A percentile compares a stretch with the other conserved stretches of the same genome.
Evolutionary conservation across 495 filamentous ascomycete species (phyloP).

Genomic region (Haplographium delicatum): DNA sequence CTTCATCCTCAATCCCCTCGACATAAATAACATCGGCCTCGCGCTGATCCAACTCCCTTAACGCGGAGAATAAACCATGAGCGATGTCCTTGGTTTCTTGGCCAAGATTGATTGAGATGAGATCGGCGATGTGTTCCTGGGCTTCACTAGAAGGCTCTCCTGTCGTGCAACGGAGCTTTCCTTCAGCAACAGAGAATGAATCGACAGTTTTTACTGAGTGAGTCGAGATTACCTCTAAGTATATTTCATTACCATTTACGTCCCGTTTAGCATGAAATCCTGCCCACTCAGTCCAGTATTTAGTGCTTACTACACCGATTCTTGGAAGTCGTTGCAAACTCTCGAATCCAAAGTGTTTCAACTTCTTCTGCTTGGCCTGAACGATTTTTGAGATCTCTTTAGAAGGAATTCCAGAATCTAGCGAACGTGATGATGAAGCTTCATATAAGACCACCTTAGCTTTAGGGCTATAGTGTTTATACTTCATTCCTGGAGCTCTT

Average conservation of each 20-base stretch:
- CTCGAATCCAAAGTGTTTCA: slow-evolving; percentile 20
- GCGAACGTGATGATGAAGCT: slow-evolving; percentile 5
- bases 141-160: neutral
- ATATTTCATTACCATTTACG: neutral
- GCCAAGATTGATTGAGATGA: slow-evolving; percentile 63
- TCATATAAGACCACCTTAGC: slow-evolving; percentile 85
- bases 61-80: slow-evolving; percentile 76
- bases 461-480: slow-evolving; percentile 93
- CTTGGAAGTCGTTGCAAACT: slow-evolving; percentile 33
- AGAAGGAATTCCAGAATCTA: neutral
- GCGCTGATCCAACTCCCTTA: slow-evolving; percentile 76
- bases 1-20: slow-evolving; percentile 79
- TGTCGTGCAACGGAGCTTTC: slow-evolving; percentile 25
- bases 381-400: slow-evolving; percentile 3
- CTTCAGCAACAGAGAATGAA: slow-evolving; percentile 26
- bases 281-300: slow-evolving; percentile 32
- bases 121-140: slow-evolving; percentile 27
- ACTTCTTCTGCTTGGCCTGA: neutral
- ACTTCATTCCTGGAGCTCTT: slow-evolving; percentile 96
- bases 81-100: slow-evolving; percentile 65
- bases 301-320: slow-evolving; percentile 44
- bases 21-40: slow-evolving; percentile 84
- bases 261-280: slow-evolving; percentile 11
- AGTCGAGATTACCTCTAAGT: slow-evolving; percentile 9
- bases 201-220: slow-evolving; percentile 13